Base-by-base conservation (phyloP, 1,139 yeast species). In the Nakaseomyces kungkrabaensis region DNA sequence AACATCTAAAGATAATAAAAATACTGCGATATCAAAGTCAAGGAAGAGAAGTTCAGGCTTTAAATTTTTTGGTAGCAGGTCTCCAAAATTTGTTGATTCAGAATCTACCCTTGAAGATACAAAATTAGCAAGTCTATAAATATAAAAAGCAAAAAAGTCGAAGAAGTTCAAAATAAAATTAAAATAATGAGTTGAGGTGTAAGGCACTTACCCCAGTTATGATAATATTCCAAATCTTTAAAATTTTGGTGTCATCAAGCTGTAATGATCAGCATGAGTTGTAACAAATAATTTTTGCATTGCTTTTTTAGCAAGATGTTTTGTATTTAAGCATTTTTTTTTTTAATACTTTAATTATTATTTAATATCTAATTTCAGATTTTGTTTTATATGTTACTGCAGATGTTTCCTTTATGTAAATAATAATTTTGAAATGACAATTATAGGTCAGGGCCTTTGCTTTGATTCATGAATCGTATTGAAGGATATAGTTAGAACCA, bases 401-500 rank as follows among this genome's bases (percentile, higher is more conserved):
- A 17, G 22, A 17, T 17, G 22, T 2, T 17, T 17, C 22, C 22
- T 17, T 17, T 17, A 17, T 17, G 22, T 17, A 17, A 17, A 1
- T 17, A 17, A 2, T 17, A 17, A 17, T 17, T 17, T 17, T 17
- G 22, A 17, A 17, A 17, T 17, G 22, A 17, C 22, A 17, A 17
- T 17, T 17, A 17, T 17, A 17, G 22, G 22, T 17, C 3, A 17
- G 22, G 22, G 22, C 3, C 22, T 17, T 17, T 17, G 22, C 5
- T 25, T 29, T 6, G 1, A 3, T 24, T 43, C 26, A n/a, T 4
- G 6, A 5, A 5, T 29, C 45, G 43, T 50, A 61, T 33, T 54
- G 37, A 50, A 56, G 60, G 32, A 71, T 62, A 50, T 72, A 72
- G 43, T 71, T 72, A 6, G 53, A 54, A 1, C 92, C 92, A 46